Evolutionary conservation across 768 basidiomycete species (phyloP).

Genomic region (Boletus speciosus): DNA sequence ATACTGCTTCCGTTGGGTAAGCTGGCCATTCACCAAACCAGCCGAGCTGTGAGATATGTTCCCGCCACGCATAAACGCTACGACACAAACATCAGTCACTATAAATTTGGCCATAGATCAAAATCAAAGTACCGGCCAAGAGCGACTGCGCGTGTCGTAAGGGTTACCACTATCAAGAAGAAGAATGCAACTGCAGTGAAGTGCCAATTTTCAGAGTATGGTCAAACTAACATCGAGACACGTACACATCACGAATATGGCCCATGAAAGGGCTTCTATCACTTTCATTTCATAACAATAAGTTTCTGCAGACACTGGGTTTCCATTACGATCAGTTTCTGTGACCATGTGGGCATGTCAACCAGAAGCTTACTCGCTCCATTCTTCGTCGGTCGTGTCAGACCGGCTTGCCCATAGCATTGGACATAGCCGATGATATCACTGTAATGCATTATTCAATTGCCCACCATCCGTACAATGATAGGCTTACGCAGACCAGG

Average conservation of each 20-base stretch:
- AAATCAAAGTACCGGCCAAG: constrained; percentile 27
- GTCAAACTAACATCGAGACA: constrained; percentile 6
- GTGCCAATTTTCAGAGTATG: neutral
- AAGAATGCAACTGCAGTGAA: constrained; percentile 41
- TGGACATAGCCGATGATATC: constrained; percentile 67
- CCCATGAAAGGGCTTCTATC: constrained; percentile 77
- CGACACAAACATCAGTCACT: neutral
- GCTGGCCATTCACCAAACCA: constrained; percentile 77
- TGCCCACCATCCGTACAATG: neutral
- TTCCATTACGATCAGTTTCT: constrained; percentile 4
- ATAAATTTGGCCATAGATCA: neutral
- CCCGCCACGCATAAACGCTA: constrained; percentile 32
- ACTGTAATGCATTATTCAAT: constrained; percentile 33
- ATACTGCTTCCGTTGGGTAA: constrained; percentile 35
- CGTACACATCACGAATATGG: constrained; percentile 54
- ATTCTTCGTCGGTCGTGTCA: constrained; percentile 46
- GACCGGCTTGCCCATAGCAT: constrained; percentile 49
- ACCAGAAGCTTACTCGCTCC: constrained; percentile 46
- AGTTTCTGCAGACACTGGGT: constrained; percentile 48
- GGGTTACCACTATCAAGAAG: constrained; percentile 52
- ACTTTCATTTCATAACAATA: constrained; percentile 82
- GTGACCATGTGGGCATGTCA: neutral
- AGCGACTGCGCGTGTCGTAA: constrained; percentile 42
- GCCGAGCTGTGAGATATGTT: constrained; percentile 53
- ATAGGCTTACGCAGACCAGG: constrained; percentile 63